Conservation (phyloP, 768 basidiomycete species). For the Pholiota microspora region DNA sequence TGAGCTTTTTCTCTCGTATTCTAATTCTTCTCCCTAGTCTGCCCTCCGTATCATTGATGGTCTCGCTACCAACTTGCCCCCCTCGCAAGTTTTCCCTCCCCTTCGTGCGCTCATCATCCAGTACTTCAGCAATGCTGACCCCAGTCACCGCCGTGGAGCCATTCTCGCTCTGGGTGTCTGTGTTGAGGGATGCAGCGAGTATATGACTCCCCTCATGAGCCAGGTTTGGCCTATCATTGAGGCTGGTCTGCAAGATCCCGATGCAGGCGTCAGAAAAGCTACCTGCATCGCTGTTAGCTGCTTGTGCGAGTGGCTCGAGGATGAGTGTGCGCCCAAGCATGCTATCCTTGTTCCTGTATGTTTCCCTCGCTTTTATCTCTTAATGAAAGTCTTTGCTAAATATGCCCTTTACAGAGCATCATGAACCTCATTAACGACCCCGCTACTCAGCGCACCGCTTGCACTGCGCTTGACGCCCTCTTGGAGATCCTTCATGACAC, state of each 20-base stretch:
- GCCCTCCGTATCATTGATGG: conserved; percentile 94
- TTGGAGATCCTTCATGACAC: conserved; percentile 91
- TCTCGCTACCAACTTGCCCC: conserved; percentile 89
- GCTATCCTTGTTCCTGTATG: conserved; percentile 80
- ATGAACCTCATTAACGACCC: conserved; percentile 89
- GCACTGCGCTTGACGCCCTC: conserved; percentile 93
- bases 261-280: conserved; percentile 88
- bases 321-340: conserved; percentile 86
- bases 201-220: conserved; percentile 88
- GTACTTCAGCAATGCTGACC: conserved; percentile 81
- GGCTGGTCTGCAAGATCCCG: conserved; percentile 78
- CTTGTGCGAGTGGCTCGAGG: conserved; percentile 95
- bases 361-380: conserved; percentile 12
- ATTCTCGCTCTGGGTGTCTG: conserved; percentile 94
- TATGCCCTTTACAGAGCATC: conserved; percentile 65
- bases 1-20: conserved; percentile 1
- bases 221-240: conserved; percentile 96
- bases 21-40: conserved; percentile 46
- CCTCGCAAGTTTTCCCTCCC: conserved; percentile 93
- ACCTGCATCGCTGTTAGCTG: conserved; percentile 96
- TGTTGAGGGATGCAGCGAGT: conserved; percentile 98
- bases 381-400: not conserved
- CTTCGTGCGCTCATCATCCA: conserved; percentile 79
- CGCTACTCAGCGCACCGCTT: conserved; percentile 87
- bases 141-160: conserved; percentile 82